Conservation (phyloP, 768 basidiomycete genomes). For the Butyriboletus loyo region DNA sequence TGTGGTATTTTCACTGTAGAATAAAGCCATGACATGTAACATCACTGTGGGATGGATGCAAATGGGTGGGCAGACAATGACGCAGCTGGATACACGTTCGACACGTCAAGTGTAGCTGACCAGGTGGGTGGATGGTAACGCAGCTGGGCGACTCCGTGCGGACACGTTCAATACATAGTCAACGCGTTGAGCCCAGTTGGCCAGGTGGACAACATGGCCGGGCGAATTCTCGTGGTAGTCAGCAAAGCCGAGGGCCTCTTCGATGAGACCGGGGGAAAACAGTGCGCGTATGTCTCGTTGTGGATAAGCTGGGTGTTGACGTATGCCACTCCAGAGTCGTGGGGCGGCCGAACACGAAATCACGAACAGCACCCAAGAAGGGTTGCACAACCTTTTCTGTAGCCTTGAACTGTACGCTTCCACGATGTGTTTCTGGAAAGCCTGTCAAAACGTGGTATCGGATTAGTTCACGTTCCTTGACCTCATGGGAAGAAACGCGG, state of each 20-base stretch:
- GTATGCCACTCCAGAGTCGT: conserved; percentile 70
- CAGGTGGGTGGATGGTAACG: too few relatives aligned
- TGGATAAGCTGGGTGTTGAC: conserved; percentile 72
- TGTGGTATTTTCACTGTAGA: too few relatives aligned
- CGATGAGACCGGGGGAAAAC: conserved; percentile 74
- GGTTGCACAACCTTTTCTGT: too few relatives aligned
- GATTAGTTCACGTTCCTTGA: conserved; percentile 8
- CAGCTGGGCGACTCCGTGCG: too few relatives aligned
- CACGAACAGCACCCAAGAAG: conserved; percentile 65
- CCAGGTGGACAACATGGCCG: too few relatives aligned
- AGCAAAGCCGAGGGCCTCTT: conserved; percentile 72
- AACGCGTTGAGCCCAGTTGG: too few relatives aligned
- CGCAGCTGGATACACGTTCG: too few relatives aligned
- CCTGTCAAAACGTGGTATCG: conserved; percentile 33
- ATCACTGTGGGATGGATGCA: too few relatives aligned
- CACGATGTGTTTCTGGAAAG: conserved; percentile 62
- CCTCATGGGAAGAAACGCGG: neutral
- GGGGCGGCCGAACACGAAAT: conserved; percentile 70
- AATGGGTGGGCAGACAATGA: too few relatives aligned
- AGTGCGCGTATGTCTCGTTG: conserved; percentile 78
- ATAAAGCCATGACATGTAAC: too few relatives aligned
- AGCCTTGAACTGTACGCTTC: conserved; percentile 65
- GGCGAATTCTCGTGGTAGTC: conserved; percentile 80
- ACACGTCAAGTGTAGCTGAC: too few relatives aligned
- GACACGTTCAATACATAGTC: too few relatives aligned